Percentiles rank a stretch among this genome's conserved stretches.
These are phyloP conservation scores for Spongispora temasekensis DNA, from an alignment of 1,284 basidiomycete species.

Conservation along the genomic window DNA sequence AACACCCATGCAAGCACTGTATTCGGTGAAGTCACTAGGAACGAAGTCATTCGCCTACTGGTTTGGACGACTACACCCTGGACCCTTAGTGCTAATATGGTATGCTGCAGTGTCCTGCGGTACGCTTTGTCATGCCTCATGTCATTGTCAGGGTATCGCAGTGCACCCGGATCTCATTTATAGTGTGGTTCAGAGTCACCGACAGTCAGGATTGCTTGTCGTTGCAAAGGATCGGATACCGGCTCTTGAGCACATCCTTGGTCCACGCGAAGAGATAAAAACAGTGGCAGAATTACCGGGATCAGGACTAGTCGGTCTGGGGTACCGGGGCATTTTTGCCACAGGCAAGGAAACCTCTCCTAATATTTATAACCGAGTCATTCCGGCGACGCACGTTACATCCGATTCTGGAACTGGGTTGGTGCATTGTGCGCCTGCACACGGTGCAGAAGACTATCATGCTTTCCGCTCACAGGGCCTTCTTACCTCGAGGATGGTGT, in stretches of 20 bases:
- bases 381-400: slow-evolving; percentile 76
- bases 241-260: slow-evolving; percentile 54
- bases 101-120: slow-evolving; percentile 34
- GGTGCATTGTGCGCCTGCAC: slow-evolving; percentile 95
- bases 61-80: slow-evolving; percentile 99
- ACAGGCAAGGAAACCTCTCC: slow-evolving; percentile 19
- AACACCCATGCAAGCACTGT: slow-evolving; percentile 15
- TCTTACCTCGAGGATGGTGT: slow-evolving; percentile 51
- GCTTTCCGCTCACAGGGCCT: slow-evolving; percentile 60
- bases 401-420: slow-evolving; percentile 91
- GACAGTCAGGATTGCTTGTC: slow-evolving; percentile 48
- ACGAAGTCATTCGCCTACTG: slow-evolving; percentile 53
- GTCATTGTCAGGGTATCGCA: slow-evolving; percentile 73
- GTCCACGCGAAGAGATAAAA: slow-evolving; percentile 39
- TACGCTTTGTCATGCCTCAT: background rate
- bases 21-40: slow-evolving; percentile 15
- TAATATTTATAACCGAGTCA: slow-evolving; percentile 34
- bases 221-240: slow-evolving; percentile 71
- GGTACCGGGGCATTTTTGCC: slow-evolving; percentile 73
- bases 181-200: slow-evolving; percentile 50
- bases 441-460: slow-evolving; percentile 92
- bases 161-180: slow-evolving; percentile 79
- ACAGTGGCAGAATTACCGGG: slow-evolving; percentile 55
- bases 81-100: slow-evolving; percentile 97
- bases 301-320: slow-evolving; percentile 61